phyloP scores from a whole-genome alignment of 441 rosid species.

The Euphorbia corollata region DNA sequence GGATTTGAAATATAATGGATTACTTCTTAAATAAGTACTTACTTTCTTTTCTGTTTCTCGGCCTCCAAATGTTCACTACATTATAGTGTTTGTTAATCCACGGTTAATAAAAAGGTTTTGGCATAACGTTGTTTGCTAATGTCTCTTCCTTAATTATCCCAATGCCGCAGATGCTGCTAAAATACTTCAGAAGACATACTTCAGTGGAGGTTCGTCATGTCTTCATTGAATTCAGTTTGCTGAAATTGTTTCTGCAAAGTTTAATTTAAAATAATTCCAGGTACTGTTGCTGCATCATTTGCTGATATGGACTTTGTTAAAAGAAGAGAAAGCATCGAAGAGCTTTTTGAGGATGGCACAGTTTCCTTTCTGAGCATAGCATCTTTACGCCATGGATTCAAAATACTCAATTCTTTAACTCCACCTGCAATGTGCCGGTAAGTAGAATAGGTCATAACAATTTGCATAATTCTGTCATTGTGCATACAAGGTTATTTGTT shows the following conservation, averaged over 20 bases:
- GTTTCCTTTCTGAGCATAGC: conserved; percentile 80
- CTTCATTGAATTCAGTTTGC: conserved; percentile 6
- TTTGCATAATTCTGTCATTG: neutral
- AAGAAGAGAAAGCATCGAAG: conserved; percentile 80
- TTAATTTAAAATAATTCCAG: conserved; percentile 38
- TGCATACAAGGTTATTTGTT: conserved; percentile 1
- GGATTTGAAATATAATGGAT: neutral
- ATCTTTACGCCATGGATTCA: conserved; percentile 74
- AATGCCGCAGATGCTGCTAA: conserved; percentile 67
- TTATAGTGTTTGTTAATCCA: neutral
- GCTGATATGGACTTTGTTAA: conserved; percentile 92
- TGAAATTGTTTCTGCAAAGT: conserved; percentile 5
- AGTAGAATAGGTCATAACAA: conserved; percentile 12
- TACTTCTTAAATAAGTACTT: neutral
- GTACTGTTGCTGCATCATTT: conserved; percentile 84
- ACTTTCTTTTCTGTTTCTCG: neutral
- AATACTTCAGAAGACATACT: conserved; percentile 73
- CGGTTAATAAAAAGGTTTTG: neutral
- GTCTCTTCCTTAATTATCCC: conserved; percentile 9
- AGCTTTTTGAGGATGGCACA: conserved; percentile 89
- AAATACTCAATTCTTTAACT: conserved; percentile 61
- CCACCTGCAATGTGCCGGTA: conserved; percentile 59
- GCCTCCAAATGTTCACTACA: neutral
- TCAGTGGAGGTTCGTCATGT: conserved; percentile 76
- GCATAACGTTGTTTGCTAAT: neutral